Evolutionary conservation across 495 filamentous ascomycete species (phyloP).

Genomic region (Neurospora pannonica): DNA sequence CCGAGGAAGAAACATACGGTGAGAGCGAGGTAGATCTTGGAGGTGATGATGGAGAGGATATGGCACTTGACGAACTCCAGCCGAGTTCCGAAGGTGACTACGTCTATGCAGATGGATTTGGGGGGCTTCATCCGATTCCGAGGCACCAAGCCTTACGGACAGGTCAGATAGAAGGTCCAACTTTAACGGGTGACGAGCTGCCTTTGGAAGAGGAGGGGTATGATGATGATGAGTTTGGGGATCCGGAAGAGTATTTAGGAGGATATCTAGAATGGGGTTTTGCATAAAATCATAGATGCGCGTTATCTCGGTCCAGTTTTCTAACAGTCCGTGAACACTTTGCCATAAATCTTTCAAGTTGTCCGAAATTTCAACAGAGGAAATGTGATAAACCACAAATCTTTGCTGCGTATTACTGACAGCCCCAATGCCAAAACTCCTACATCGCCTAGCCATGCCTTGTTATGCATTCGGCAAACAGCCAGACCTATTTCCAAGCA

Average conservation of each 20-base stretch:
- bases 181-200: neutral
- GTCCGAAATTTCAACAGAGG: neutral
- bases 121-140: slow-evolving; percentile 12
- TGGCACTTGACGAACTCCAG: neutral
- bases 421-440: neutral
- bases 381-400: neutral
- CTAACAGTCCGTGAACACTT: neutral
- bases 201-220: neutral
- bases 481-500: neutral
- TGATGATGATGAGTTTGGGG: neutral
- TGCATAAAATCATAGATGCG: neutral
- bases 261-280: neutral
- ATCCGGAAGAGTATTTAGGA: neutral
- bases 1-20: neutral
- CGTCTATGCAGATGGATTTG: slow-evolving; percentile 18
- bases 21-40: neutral
- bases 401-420: neutral
- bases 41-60: neutral
- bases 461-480: neutral
- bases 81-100: slow-evolving; percentile 15
- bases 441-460: neutral
- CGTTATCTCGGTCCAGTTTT: neutral
- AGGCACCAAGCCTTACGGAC: neutral
- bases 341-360: neutral
- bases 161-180: neutral